Base-by-base conservation (phyloP, 371 early-diverging fungal genomes). In the Saksenaea vasiformis region DNA sequence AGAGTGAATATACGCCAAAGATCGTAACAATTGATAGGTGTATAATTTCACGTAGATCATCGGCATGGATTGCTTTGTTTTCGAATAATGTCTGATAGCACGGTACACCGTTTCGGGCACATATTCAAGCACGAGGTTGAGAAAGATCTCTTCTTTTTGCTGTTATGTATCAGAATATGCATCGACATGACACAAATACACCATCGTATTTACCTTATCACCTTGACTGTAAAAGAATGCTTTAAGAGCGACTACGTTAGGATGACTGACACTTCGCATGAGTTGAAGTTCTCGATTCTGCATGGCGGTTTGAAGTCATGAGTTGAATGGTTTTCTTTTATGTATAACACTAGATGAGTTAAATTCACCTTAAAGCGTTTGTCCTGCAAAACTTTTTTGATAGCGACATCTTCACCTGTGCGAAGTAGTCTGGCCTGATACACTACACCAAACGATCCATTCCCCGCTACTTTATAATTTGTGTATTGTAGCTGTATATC, bases 381-480 rank as follows among this genome's bases (percentile, higher is more conserved):
- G 76, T 98, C 98, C 84, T 97, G 98, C 34, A 95, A 78, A 4
- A 98, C 98, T 78, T 94, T 95, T 78, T 97, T 97, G 62, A 97
- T 94, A 57, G 98, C 98, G n/a, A 88, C 89, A 35, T 86, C 85
- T 68, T 95, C 94, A 56, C 88, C 86, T 31, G 87, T 83, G 56
- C 89, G 86, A 37, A 91, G 76, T 34, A 95, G 77, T 72, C 91
- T 90, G 36, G 95, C 98, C 80, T 94, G 95, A 73, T 91, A 95
- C 19, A 97, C 98, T 17, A 96, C 96, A 53, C 98, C 98, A 72
- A 97, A 97, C 31, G 95, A 94, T 22, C 98, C 98, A 72, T 95
- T 95, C 55, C 98, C 98, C 41, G 95, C 84, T 22, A 94, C 90
- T 67, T 93, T 93, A 79, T 87, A 90, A 72, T 93, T 92, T 19